Percentiles rank a stretch among this genome's conserved stretches.
These are phyloP conservation scores for Teunomyces kruisii DNA, from an alignment of 805 yeast genomes.

Conservation along the genomic window DNA sequence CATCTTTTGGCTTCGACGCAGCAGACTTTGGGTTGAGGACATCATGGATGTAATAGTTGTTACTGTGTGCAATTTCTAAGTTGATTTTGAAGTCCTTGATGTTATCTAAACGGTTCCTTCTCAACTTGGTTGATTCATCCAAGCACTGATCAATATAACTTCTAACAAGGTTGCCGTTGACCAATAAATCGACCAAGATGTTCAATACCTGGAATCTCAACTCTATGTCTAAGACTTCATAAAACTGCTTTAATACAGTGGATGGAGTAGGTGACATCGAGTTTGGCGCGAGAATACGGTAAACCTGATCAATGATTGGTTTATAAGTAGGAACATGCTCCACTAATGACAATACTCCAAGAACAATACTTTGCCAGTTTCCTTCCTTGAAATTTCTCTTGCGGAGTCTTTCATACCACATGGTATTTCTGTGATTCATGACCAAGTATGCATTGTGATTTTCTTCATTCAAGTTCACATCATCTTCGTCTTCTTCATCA, in stretches of 20 bases:
- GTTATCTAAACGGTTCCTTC: slow-evolving; percentile 67
- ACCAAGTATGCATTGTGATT: slow-evolving; percentile 46
- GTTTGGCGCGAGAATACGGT: slow-evolving; percentile 58
- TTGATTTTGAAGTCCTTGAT: slow-evolving; percentile 57
- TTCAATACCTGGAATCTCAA: slow-evolving; percentile 58
- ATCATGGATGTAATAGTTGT: slow-evolving; percentile 23
- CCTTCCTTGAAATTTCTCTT: slow-evolving; percentile 79
- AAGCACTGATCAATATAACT: slow-evolving; percentile 64
- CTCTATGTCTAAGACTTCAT: slow-evolving; percentile 47
- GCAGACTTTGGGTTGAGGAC: slow-evolving; percentile 8
- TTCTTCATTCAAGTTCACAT: slow-evolving; percentile 13
- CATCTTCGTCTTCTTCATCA: slow-evolving; percentile 22
- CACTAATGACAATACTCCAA: slow-evolving; percentile 68
- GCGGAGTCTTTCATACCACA: slow-evolving; percentile 79
- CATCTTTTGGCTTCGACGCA: slow-evolving; percentile 1
- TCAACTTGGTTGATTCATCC: slow-evolving; percentile 58
- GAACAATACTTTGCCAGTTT: slow-evolving; percentile 74
- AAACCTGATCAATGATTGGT: slow-evolving; percentile 49
- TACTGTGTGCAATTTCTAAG: slow-evolving; percentile 49
- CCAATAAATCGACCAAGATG: slow-evolving; percentile 62
- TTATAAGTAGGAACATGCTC: slow-evolving; percentile 57
- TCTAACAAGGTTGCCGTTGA: slow-evolving; percentile 59
- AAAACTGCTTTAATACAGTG: slow-evolving; percentile 56
- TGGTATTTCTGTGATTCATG: slow-evolving; percentile 55
- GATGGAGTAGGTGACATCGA: slow-evolving; percentile 48